Evolutionary conservation across 1,284 basidiomycete species (phyloP).

Genomic region (Mrakiaceae sp.): DNA sequence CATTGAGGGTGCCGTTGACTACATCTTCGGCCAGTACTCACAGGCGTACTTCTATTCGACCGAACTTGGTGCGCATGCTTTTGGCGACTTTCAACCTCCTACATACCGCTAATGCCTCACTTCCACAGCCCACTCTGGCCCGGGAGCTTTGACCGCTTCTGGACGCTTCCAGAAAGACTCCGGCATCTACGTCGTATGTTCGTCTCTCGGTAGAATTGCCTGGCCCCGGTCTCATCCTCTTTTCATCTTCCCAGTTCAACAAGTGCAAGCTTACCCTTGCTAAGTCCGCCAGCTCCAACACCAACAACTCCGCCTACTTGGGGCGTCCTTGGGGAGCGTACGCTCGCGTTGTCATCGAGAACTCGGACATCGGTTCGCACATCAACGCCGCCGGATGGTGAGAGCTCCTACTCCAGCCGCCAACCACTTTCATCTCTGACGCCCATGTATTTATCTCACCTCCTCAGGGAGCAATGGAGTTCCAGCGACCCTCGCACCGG

Average conservation of each 20-base stretch:
- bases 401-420: background rate
- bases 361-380: background rate
- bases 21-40: background rate
- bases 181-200: background rate
- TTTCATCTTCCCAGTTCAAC: too few species aligned
- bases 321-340: background rate
- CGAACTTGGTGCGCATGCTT: background rate
- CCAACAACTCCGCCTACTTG: background rate
- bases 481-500: background rate
- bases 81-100: background rate
- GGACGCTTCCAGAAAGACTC: background rate
- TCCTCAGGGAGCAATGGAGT: background rate
- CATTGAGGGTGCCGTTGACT: background rate
- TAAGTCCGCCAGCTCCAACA: background rate
- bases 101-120: background rate
- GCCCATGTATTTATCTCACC: background rate
- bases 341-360: background rate
- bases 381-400: background rate
- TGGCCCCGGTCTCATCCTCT: too few species aligned
- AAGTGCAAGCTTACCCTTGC: background rate
- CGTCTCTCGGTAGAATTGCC: too few species aligned
- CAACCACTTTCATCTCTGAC: background rate
- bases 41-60: background rate
- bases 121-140: background rate
- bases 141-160: background rate